Evolutionary conservation across 2,329 filamentous ascomycete species (phyloP).

Genomic region (Daldinia eschscholtzii): DNA sequence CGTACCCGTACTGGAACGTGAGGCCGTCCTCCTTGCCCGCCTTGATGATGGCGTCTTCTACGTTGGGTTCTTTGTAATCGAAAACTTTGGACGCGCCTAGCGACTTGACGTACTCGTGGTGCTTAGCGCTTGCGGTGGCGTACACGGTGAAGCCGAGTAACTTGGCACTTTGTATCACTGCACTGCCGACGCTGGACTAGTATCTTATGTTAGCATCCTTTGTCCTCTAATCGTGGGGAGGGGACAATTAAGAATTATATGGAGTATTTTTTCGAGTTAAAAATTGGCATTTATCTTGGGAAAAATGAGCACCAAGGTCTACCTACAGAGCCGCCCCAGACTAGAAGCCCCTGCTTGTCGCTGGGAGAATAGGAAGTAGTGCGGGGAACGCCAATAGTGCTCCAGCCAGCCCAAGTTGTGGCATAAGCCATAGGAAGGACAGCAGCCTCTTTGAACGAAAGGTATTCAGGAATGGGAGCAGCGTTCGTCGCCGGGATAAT

Average conservation of each 20-base stretch:
- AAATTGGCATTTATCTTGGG: not conserved
- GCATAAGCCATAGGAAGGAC: conserved; percentile 56
- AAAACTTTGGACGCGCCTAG: conserved; percentile 58
- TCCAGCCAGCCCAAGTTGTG: conserved; percentile 57
- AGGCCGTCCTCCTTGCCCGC: conserved; percentile 55
- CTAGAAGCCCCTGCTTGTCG: conserved; percentile 54
- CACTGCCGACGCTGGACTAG: conserved; percentile 58
- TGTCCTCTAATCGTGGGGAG: too few species aligned
- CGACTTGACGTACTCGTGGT: conserved; percentile 53
- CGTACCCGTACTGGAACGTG: conserved; percentile 57
- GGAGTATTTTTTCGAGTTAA: not conserved
- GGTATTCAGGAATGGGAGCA: conserved; percentile 51
- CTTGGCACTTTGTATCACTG: conserved; percentile 58
- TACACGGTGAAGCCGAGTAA: conserved; percentile 58
- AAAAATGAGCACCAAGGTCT: not conserved
- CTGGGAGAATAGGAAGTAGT: not conserved
- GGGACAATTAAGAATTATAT: not conserved
- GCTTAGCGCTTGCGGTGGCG: conserved; percentile 55
- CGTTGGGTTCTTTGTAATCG: conserved; percentile 55
- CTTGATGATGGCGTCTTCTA: conserved; percentile 53
- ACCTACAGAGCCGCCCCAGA: conserved; percentile 58
- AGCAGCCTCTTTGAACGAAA: conserved; percentile 58
- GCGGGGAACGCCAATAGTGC: conserved; percentile 53
- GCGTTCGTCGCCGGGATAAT: conserved; percentile 59
- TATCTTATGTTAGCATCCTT: not conserved